Evolutionary conservation across 352 stramenopile genomes (phyloP), one percentile per base, ranked within the genome.

Genomic region (Phytophthora rubi): DNA sequence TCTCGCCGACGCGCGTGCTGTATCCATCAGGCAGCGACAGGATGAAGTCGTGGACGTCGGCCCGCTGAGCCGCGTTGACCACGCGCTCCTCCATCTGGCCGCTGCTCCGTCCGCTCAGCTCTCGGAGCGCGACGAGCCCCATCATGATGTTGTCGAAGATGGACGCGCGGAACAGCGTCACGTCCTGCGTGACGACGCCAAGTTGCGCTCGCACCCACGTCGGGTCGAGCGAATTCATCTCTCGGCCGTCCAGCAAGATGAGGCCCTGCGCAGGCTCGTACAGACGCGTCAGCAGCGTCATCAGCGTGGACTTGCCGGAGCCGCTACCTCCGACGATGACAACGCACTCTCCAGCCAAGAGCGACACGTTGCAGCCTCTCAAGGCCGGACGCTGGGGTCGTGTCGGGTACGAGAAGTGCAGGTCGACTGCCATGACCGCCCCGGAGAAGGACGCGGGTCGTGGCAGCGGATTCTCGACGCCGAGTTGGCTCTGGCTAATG

Each of bases 11-110:
- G 18, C 45, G 59, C 1, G 69, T 77, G 54, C 95, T 80, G 74
- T 96, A 97, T 15, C 86, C 83, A 26, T 97, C 80, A 1, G 93
- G 91, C 16, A 98, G 83, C 16, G 75, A 66, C 62, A 82, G 77
- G 54, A 98, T 97, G 65, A 81, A 77, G 26, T 78, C 77, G 52
- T 84, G 77, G n/a, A 75, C 77, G 10, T 80, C 73, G 32, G 73
- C 73, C 4, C 76, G 70, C 51, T 80, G 73, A 16, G 78, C 77
- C 16, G 77, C 77, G 6, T 75, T 97, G 92, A 69, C 91, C 28
- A 98, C 83, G 47, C 95, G 85, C 18, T 92, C 83, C 57, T 77
- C 48, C 48, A 80, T 66, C 7, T 75, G 65, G 4, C 54, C 86
- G 39, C 59, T 86, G 59, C 51, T 82, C 53, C 59, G 78, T 70